Conservation (phyloP, 768 basidiomycete species). For the Cystofilobasidium capitatum region DNA sequence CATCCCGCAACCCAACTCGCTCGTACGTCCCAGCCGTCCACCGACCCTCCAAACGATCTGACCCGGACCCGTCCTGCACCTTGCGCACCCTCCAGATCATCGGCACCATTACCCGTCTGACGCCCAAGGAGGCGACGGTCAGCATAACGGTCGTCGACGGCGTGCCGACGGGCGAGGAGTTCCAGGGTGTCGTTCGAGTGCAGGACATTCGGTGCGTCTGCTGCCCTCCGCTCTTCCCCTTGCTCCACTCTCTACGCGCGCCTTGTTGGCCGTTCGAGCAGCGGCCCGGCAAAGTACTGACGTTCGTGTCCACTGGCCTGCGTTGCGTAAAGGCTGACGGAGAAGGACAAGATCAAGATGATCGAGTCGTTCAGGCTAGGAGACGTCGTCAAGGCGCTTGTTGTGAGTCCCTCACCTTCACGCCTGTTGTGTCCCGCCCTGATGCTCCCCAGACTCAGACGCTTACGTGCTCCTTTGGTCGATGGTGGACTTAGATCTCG, state of each 20-base stretch:
- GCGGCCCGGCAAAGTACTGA: too few relatives aligned
- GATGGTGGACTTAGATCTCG: too few relatives aligned
- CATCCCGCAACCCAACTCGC: slow-evolving; percentile 23
- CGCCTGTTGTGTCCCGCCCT: background rate
- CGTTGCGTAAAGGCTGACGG: slow-evolving; percentile 49
- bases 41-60: too few relatives aligned
- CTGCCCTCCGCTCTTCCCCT: background rate
- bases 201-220: slow-evolving; percentile 61
- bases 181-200: slow-evolving; percentile 72
- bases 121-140: slow-evolving; percentile 69
- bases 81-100: slow-evolving; percentile 44
- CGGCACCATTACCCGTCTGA: slow-evolving; percentile 70
- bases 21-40: background rate
- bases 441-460: background rate
- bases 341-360: slow-evolving; percentile 81
- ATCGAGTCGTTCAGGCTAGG: slow-evolving; percentile 85
- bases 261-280: too few relatives aligned
- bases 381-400: slow-evolving; percentile 75
- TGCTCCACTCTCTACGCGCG: too few relatives aligned
- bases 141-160: slow-evolving; percentile 82
- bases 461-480: background rate
- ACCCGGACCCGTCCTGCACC: background rate
- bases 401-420: slow-evolving; percentile 51
- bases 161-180: slow-evolving; percentile 73
- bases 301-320: too few relatives aligned